Base-by-base conservation (phyloP, 1,284 basidiomycete genomes). In the Cryptococcus sp. region DNA sequence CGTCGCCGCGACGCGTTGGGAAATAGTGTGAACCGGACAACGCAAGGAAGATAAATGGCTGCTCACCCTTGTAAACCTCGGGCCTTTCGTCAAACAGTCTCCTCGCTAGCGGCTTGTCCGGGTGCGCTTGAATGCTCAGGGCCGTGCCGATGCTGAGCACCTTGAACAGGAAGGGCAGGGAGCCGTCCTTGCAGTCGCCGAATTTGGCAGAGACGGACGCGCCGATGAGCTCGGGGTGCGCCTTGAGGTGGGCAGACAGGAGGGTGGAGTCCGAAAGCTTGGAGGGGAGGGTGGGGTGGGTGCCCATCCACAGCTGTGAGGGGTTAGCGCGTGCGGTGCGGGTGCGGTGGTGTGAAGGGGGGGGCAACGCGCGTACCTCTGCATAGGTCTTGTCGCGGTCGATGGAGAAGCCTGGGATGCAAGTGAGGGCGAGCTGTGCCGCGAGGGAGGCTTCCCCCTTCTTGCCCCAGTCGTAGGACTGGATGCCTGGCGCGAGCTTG, bases 41-140 rank as follows among this genome's bases (percentile, higher is more conserved):
- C 16, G 33, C 18, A 21, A 36, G 40, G 53, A 46, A 28, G 24
- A 45, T 11, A 33, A 33, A 4, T 9, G 28, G 5, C 5, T 5
- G 69, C 81, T 51, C 63, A 88, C 91, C 93, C 80, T 92, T 95
- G 80, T 97, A 97, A 56, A 96, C 82, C 49, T 90, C 83, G 0
- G 92, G 91, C 57, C 85, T 82, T 66, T 85, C 82, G 15, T 79
- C 80, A 71, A 92, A 87, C 48, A 98, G 78, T 63, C 79, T 79
- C 78, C 89, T 83, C 0, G 92, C 95, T 16, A 91, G 87, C 67
- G 79, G 71, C 82, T 97, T 97, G 79, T 98, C 89, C 5, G 96
- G 96, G 76, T 99, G 96, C 6, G 91, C 91, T 79, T 99, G 95
- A 55, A 99, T 96, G 69, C 90, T 94, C 58, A 99, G 80, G 1